Percentiles rank a stretch among this genome's conserved stretches.
Conservation (phyloP, 2,329 filamentous ascomycete species). For the Colletotrichum somersetense region DNA sequence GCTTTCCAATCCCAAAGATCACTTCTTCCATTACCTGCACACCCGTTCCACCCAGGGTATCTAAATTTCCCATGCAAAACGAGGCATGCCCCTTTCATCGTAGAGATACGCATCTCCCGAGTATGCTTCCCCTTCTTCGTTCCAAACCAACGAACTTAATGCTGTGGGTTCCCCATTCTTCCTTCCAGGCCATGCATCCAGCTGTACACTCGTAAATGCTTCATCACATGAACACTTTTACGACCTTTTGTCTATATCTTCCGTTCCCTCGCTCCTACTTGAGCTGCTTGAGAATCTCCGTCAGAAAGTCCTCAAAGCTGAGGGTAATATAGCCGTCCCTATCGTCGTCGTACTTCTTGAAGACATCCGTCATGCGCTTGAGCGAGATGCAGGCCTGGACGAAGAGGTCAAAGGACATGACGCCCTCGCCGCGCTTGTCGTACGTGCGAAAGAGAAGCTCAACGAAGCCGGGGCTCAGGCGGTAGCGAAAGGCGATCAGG, state of each 20-base stretch:
- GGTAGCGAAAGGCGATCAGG: slow-evolving; percentile 92
- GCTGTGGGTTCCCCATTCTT: not conserved
- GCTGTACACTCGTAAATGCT: not conserved
- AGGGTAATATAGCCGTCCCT: slow-evolving; percentile 91
- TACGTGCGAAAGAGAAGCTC: slow-evolving; percentile 88
- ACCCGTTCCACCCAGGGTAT: slow-evolving; percentile 38
- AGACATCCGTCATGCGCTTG: slow-evolving; percentile 99
- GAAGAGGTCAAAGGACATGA: slow-evolving; percentile 94
- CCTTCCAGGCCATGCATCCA: slow-evolving; percentile 1
- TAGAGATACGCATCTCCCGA: not conserved
- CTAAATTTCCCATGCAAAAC: slow-evolving; percentile 32
- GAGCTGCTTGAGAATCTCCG: slow-evolving; percentile 73
- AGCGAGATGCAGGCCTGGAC: slow-evolving; percentile 97
- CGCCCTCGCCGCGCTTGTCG: slow-evolving; percentile 78
- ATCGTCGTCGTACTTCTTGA: slow-evolving; percentile 98
- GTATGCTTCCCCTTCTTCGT: not conserved
- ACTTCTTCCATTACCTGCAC: slow-evolving; percentile 28
- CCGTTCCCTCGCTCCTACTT: slow-evolving; percentile 53
- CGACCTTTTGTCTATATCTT: not conserved
- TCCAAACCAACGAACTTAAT: not conserved
- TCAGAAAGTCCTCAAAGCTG: slow-evolving; percentile 85
- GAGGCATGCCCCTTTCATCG: slow-evolving; percentile 4
- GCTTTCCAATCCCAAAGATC: slow-evolving; percentile 3
- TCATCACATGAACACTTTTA: not conserved
- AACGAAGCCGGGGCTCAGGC: slow-evolving; percentile 86